Evolutionary conservation across 2,329 filamentous ascomycete genomes (phyloP), one percentile per base, ranked within the genome.

Genomic region (Penicillium sp.): DNA sequence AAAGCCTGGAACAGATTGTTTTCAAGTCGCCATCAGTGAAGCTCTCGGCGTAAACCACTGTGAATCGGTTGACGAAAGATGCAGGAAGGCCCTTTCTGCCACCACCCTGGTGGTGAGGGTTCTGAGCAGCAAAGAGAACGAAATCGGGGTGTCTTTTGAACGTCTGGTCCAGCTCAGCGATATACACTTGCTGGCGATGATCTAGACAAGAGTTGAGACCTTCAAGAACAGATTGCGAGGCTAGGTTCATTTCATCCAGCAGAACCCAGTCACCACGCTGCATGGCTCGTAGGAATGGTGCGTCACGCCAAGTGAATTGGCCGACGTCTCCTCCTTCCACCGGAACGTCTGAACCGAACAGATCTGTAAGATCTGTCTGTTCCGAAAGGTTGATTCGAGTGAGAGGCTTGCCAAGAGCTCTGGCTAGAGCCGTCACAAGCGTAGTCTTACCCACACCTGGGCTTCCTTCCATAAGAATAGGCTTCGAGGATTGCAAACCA

Each of bases 371-470:
- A 72, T 99, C 94, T 0, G 95, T 99, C 75, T 99, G 94, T 65
- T 99, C 94, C 0, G 94, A 97, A 56, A 99, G 79, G 68, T 99
- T 99, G 74, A 99, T 97, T 65, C 94, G 84, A 0, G 91, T 96
- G 59, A 99, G 76, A 8, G 89, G 88, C 58, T 87, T 87, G 6
- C 92, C 91, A 60, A 90, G 88, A 4, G 87, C 86, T 62, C 84
- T 83, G 1, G 95, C 89, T 44, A 99, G 79, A 0, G 94, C 92
- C 44, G 88, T 87, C 23, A 99, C 86, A 15, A 99, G 81, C 1
- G 93, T 96, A 0, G 94, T 99, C 77, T 99, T 99, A 53, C 94
- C 94, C 23, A 99, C 94, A 69, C 94, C 94, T n/a, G 94, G 94
- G 64, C 90, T 97, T 35, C 95, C 94, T 76, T 99, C 94, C 3